Evolutionary conservation across 805 yeast species (phyloP).

Genomic region (Wickerhamomyces ciferrii): DNA sequence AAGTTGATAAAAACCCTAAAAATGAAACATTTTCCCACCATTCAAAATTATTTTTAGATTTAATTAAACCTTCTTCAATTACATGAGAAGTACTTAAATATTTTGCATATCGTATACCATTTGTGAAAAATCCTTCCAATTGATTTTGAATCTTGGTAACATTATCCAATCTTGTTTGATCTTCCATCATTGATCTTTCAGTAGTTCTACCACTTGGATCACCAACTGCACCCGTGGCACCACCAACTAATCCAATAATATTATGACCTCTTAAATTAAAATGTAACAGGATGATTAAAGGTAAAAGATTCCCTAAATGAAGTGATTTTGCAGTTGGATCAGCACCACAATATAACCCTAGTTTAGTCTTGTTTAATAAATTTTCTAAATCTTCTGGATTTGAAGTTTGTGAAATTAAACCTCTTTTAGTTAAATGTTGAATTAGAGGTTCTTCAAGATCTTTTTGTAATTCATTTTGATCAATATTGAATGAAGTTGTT

Average conservation of each 20-base stretch:
- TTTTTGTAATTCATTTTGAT: slow-evolving; percentile 12
- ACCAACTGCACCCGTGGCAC: slow-evolving; percentile 94
- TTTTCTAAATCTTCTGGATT: slow-evolving; percentile 27
- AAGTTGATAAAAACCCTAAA: slow-evolving; percentile 70
- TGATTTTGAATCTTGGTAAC: slow-evolving; percentile 57
- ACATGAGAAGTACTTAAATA: slow-evolving; percentile 20
- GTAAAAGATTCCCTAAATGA: slow-evolving; percentile 88
- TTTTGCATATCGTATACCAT: slow-evolving; percentile 59
- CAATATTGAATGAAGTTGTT: slow-evolving; percentile 8
- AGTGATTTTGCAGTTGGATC: slow-evolving; percentile 91
- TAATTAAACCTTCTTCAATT: slow-evolving; percentile 35
- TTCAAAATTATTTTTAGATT: slow-evolving; percentile 55
- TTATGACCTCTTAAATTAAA: slow-evolving; percentile 81
- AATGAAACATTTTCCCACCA: slow-evolving; percentile 86
- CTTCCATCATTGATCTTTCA: slow-evolving; percentile 62
- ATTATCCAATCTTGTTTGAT: slow-evolving; percentile 46
- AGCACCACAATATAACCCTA: slow-evolving; percentile 86
- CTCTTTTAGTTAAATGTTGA: slow-evolving; percentile 36
- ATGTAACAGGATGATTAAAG: slow-evolving; percentile 79
- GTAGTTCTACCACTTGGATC: slow-evolving; percentile 92
- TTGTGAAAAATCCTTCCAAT: slow-evolving; percentile 50
- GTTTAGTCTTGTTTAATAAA: slow-evolving; percentile 24
- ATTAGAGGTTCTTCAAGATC: slow-evolving; percentile 35
- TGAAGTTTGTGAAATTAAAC: slow-evolving; percentile 37
- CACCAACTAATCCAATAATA: slow-evolving; percentile 82